Evolutionary conservation across 164 flowering plant species (phyloP), one percentile per base, ranked within the genome.

Genomic region (Kingdonia uniflora): DNA sequence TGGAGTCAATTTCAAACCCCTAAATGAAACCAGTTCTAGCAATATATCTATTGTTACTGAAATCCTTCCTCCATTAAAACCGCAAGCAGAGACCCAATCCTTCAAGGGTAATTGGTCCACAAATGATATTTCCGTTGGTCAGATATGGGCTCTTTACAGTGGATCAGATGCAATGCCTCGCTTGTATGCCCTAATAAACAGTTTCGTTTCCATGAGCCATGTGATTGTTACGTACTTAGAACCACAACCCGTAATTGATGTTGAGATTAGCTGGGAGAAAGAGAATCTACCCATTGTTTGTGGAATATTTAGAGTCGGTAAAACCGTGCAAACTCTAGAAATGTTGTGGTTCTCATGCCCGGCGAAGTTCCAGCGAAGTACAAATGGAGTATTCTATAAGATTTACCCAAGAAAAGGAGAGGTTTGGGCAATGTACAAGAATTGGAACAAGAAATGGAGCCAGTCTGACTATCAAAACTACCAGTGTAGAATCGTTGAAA

Each of bases 341-440:
- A 55, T 66, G 52, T 59, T 67, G 6, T 50, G 48, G 25, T 66
- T 79, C 37, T 75, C 77, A 5, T 62, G 68, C 57, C n/a, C 53
- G 33, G 72, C 73, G 24, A 56, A 68, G 54, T 69, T 61, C 29
- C 64, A 65, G 14, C 42, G 41, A 47, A 68, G 66, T 19, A 39
- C 23, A 22, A 35, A 46, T 19, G 46, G 44, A 44, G 43, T 68
- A 0, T 56, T 61, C 52, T 80, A 62, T 60, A 56, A 24, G 47
- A 71, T 80, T 47, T 69, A 62, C 51, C 85, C 82, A 0, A 42
- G 17, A 50, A 71, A 75, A 60, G 82, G 80, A 42, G 82, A 80
- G 54, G 53, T 80, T 16, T 80, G 85, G 81, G 82, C 82, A 0
- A 47, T 77, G 69, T 74, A 75, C 52, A 66, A 42, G 49, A 62